These are phyloP conservation scores for Phylloboletellus chloephorus DNA, from an alignment of 1,284 basidiomycete species.

Conservation along the genomic window DNA sequence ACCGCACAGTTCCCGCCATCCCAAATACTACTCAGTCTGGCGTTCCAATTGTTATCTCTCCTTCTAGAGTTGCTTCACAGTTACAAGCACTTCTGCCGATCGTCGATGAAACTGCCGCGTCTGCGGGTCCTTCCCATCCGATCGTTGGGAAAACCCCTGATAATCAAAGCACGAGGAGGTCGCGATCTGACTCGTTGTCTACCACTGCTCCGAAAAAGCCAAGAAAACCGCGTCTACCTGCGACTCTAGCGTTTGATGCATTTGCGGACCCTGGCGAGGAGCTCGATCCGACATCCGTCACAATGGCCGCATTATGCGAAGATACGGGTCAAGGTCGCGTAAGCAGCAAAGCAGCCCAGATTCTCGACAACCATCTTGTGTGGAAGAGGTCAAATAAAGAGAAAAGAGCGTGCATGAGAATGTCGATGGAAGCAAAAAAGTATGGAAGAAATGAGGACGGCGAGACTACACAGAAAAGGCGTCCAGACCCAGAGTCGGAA, in stretches of 20 bases:
- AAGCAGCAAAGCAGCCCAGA: slow-evolving; percentile 65
- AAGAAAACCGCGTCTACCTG: slow-evolving; percentile 36
- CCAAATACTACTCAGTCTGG: slow-evolving; percentile 7
- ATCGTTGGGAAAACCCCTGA: slow-evolving; percentile 7
- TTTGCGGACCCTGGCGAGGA: slow-evolving; percentile 65
- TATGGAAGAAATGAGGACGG: slow-evolving; percentile 54
- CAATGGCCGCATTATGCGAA: slow-evolving; percentile 69
- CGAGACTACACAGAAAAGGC: slow-evolving; percentile 19
- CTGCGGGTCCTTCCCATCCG: slow-evolving; percentile 1
- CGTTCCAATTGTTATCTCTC: slow-evolving; percentile 22
- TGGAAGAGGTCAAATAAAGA: slow-evolving; percentile 65
- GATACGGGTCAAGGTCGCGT: slow-evolving; percentile 70
- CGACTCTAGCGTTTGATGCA: slow-evolving; percentile 50
- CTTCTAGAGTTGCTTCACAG: slow-evolving; percentile 13
- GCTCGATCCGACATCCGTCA: slow-evolving; percentile 69
- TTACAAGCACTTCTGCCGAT: background rate
- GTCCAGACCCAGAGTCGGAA: slow-evolving; percentile 15
- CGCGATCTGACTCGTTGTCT: slow-evolving; percentile 16
- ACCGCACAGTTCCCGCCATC: slow-evolving; percentile 4
- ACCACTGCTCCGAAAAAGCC: slow-evolving; percentile 16
- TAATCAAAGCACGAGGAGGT: slow-evolving; percentile 10
- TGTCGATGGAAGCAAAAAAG: slow-evolving; percentile 64
- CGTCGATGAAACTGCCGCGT: slow-evolving; percentile 4
- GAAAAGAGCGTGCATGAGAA: slow-evolving; percentile 55
- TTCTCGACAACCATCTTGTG: slow-evolving; percentile 58